Evolutionary conservation across 164 flowering plant genomes (phyloP).

Genomic region (Nelumbo lutea): DNA sequence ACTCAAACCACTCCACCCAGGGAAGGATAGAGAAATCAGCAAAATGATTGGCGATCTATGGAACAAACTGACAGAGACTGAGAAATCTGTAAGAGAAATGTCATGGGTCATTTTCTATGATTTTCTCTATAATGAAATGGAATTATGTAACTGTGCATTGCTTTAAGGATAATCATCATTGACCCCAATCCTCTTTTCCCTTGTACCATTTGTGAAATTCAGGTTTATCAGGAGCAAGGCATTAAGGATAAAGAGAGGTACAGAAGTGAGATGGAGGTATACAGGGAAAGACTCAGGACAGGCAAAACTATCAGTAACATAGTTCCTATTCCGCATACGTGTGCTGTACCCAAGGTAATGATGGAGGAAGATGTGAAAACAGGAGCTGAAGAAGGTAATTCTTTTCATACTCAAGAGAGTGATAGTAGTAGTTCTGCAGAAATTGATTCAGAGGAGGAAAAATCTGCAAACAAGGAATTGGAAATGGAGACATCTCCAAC

Average conservation of each 20-base stretch:
- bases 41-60: constrained; percentile 88
- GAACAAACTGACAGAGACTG: constrained; percentile 65
- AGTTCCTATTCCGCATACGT: constrained; percentile 56
- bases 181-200: neutral
- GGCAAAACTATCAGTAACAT: constrained; percentile 46
- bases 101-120: too few relatives aligned
- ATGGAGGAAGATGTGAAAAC: constrained; percentile 25
- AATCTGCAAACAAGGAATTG: constrained; percentile 23
- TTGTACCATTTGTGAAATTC: constrained; percentile 8
- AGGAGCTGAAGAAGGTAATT: constrained; percentile 31
- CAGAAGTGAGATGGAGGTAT: constrained; percentile 71
- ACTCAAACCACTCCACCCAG: constrained; percentile 80
- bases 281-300: constrained; percentile 48
- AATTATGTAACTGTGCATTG: neutral
- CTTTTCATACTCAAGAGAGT: constrained; percentile 30
- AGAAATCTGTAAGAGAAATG: constrained; percentile 51
- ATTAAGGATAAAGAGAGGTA: constrained; percentile 82
- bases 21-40: constrained; percentile 87
- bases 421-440: constrained; percentile 32
- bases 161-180: neutral
- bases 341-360: constrained; percentile 31
- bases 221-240: constrained; percentile 93
- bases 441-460: constrained; percentile 41
- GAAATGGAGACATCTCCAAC: constrained; percentile 26
- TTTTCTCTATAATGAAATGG: too few relatives aligned